Evolutionary conservation across 345 rosid genomes (phyloP).

Genomic region (Erysimum cheiranthoides): DNA sequence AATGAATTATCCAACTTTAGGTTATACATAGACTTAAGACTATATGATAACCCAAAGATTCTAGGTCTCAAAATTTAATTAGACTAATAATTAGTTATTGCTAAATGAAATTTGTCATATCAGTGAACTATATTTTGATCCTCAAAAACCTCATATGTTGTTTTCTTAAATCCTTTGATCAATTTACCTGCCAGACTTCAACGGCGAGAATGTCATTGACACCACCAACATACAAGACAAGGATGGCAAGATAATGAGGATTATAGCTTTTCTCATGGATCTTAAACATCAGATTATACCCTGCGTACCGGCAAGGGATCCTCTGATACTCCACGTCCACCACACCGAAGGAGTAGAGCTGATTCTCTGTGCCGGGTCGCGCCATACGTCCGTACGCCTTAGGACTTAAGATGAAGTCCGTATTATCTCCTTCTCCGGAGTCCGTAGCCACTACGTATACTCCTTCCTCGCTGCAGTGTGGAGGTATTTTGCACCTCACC

Average conservation of each 20-base stretch:
- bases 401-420: constrained; percentile 85
- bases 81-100: background rate
- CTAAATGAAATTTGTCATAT: background rate
- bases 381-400: constrained; percentile 69
- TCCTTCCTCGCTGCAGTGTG: constrained; percentile 69
- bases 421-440: constrained; percentile 76
- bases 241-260: constrained; percentile 71
- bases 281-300: constrained; percentile 60
- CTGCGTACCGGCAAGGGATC: constrained; percentile 61
- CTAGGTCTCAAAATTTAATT: too few species aligned
- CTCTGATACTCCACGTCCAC: constrained; percentile 76
- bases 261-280: constrained; percentile 71
- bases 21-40: too few species aligned
- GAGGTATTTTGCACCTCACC: constrained; percentile 77
- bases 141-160: background rate
- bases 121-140: background rate
- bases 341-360: constrained; percentile 73
- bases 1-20: too few species aligned
- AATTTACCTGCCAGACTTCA: constrained; percentile 68
- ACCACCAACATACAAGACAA: constrained; percentile 61
- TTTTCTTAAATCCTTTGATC: background rate
- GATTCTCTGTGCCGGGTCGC: constrained; percentile 37
- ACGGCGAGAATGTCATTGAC: constrained; percentile 61
- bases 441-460: constrained; percentile 76
- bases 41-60: too few species aligned